These are phyloP conservation scores for Stephania yunnanensis DNA, from an alignment of 164 flowering plant species.

Conservation along the genomic window DNA sequence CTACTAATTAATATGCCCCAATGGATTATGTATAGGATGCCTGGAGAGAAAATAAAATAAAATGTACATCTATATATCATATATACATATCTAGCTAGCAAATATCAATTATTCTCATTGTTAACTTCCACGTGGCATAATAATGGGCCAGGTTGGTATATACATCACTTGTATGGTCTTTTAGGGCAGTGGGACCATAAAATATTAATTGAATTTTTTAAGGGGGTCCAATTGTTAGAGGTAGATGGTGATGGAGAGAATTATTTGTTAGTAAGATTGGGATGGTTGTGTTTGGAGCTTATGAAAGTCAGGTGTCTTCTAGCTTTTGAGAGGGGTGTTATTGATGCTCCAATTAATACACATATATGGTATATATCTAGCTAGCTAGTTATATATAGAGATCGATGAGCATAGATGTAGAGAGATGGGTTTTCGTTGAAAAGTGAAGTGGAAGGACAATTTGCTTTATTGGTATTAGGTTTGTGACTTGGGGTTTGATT, in stretches of 20 bases:
- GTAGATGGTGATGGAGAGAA: conserved; percentile 1
- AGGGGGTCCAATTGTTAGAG: conserved; percentile 13
- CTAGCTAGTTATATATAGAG: not conserved
- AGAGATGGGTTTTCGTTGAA: conserved; percentile 5
- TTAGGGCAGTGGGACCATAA: not conserved
- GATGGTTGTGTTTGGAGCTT: conserved; percentile 17
- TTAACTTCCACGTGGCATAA: not conserved
- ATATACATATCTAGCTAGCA: too few species aligned
- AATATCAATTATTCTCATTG: not conserved
- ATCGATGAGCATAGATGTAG: not conserved
- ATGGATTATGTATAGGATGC: too few species aligned
- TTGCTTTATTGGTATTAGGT: conserved; percentile 2
- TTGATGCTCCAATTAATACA: not conserved
- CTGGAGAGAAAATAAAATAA: too few species aligned
- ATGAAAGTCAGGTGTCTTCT: conserved; percentile 19
- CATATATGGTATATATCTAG: not conserved
- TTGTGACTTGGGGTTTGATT: not conserved
- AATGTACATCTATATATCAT: too few species aligned
- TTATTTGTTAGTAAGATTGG: conserved; percentile 5
- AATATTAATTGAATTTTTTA: conserved; percentile 5
- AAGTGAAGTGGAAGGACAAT: conserved; percentile 2
- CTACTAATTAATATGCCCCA: too few species aligned
- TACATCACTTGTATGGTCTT: too few species aligned
- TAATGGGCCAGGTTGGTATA: not conserved
- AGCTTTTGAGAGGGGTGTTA: conserved; percentile 20